Evolutionary conservation across 2,329 filamentous ascomycete genomes (phyloP), one percentile per base, ranked within the genome.

Genomic region (Sporothrix pallida): DNA sequence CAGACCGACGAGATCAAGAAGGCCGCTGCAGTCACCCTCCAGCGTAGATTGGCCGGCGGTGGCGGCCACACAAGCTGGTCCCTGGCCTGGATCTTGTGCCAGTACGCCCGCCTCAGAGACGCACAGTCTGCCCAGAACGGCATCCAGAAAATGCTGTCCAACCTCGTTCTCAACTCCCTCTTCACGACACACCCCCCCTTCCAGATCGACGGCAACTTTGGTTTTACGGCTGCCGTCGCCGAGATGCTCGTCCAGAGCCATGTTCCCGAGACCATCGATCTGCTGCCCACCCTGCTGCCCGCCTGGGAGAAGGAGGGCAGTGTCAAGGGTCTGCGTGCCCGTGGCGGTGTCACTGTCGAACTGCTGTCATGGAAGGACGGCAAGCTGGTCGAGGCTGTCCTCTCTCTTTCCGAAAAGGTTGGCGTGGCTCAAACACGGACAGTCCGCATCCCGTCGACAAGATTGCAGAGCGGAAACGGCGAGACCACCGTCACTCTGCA

Each of bases 141-240:
- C 31, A 42, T 62, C 26, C 58, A 62, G n/a, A 62, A 62, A 23
- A 62, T 62, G 58, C 58, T 62, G 26, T 13, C 26, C 26, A 13
- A 5, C 10, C 26, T 37, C 6, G 58, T 62, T 4, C 58, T 42
- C 26, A 62, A 62, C 58, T 42, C 26, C 23, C 5, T 62, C 7
- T 26, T 62, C 12, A 62, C 58, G 3, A 62, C 26, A 12, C 58
- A 62, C 58, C 58, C 58, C 26, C 58, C 58, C 58, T 62, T 62
- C 58, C 58, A 62, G 58, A 62, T 62, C 15, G 58, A 62, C 26
- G 58, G 58, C 26, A 62, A 62, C 13, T 42, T 62, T 42, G 26
- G 58, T 13, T 62, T 62, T 12, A 42, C 58, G 3, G 58, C 58
- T 3, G 26, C 58, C 26, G 58, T 62, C 13, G 26, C 58, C 31